phyloP scores from a whole-genome alignment of 108 stramenopile genomes.

The Skeletonema tropicum region DNA sequence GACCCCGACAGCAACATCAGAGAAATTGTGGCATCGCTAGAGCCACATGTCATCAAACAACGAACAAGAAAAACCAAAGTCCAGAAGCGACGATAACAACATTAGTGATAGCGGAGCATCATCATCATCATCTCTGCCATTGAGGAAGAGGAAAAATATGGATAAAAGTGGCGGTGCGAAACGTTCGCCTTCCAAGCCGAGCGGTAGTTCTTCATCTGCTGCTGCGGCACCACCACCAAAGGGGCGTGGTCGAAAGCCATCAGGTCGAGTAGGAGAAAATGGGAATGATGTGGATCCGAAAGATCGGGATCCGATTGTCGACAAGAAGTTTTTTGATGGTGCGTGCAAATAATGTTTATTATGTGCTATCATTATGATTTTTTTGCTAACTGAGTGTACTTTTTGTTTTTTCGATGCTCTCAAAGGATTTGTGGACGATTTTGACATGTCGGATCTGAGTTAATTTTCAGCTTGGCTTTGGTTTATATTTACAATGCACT shows the following conservation, averaged over 20 bases:
- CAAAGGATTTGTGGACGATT: conserved; percentile 21
- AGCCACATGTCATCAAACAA: conserved; percentile 7
- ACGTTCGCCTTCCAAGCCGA: not conserved
- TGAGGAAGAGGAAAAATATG: not conserved
- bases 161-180: not conserved
- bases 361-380: not conserved
- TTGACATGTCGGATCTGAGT: conserved; percentile 20
- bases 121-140: not conserved
- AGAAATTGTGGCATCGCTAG: not conserved
- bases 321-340: conserved; percentile 23
- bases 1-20: too few relatives aligned
- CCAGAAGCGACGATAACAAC: not conserved
- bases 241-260: conserved; percentile 1
- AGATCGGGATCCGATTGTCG: conserved; percentile 6
- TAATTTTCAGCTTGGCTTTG: conserved; percentile 4
- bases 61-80: not conserved
- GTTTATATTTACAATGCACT: not conserved
- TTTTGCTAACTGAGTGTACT: not conserved
- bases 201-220: not conserved
- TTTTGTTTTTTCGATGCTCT: not conserved
- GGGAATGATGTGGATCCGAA: conserved; percentile 2
- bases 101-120: not conserved
- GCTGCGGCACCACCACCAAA: not conserved
- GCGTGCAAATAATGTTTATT: not conserved
- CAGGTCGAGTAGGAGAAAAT: not conserved